Percentiles rank a stretch among this genome's conserved stretches.
Evolutionary conservation across 768 basidiomycete species (phyloP).

Genomic region (Mycena pura): DNA sequence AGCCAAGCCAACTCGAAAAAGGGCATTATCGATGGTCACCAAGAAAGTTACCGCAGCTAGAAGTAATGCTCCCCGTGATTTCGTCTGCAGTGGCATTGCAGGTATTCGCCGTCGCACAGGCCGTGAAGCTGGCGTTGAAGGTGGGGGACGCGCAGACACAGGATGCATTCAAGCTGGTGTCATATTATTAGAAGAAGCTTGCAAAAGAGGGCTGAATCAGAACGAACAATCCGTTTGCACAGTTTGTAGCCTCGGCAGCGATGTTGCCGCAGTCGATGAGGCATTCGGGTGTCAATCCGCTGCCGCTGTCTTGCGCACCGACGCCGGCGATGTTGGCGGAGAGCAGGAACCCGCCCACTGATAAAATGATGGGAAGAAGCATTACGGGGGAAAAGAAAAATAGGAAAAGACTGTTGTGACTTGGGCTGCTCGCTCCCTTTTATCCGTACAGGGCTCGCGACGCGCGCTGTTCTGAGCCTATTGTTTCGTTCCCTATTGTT

Average conservation of each 20-base stretch:
- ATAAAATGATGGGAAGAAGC: no score
- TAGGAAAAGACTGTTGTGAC: no score
- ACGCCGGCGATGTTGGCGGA: background rate
- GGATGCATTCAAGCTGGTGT: background rate
- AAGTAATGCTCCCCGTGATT: slow-evolving; percentile 1
- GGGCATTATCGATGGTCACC: no score
- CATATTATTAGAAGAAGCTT: no score
- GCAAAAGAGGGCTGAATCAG: background rate
- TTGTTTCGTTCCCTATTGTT: no score
- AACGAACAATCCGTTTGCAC: slow-evolving; percentile 4
- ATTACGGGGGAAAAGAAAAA: background rate
- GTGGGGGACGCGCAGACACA: slow-evolving; percentile 6
- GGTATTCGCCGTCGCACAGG: slow-evolving; percentile 4
- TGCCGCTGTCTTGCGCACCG: background rate
- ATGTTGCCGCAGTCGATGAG: background rate
- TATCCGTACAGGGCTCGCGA: no score
- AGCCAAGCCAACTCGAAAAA: no score
- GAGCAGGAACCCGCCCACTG: background rate
- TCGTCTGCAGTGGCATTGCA: slow-evolving; percentile 10
- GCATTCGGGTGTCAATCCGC: background rate
- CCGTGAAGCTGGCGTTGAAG: slow-evolving; percentile 1
- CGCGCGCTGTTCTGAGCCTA: background rate
- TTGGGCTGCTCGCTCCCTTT: no score
- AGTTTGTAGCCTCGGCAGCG: background rate
- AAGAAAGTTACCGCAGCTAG: no score